Percentiles rank a stretch among this genome's conserved stretches.
Evolutionary conservation across 2,329 filamentous ascomycete species (phyloP).

Genomic region (Laburnicola sp.): DNA sequence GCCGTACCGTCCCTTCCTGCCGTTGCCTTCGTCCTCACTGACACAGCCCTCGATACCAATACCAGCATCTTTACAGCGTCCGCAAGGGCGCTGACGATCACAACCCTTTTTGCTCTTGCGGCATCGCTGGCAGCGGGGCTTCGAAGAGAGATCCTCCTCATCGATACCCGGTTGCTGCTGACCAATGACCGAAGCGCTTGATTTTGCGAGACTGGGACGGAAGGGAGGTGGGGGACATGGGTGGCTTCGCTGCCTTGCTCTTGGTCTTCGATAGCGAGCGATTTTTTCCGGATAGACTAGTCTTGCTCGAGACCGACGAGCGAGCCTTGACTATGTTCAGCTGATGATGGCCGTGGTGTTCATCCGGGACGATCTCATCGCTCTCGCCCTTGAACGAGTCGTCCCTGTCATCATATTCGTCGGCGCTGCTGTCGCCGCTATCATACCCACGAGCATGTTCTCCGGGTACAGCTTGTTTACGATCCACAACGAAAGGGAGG

Average conservation of each 20-base stretch:
- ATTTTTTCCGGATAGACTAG: constrained; percentile 45
- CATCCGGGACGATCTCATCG: constrained; percentile 50
- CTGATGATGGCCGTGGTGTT: constrained; percentile 49
- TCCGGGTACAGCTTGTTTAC: constrained; percentile 19
- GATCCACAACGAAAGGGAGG: constrained; percentile 33
- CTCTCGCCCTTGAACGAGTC: constrained; percentile 58
- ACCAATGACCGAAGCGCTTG: constrained; percentile 69
- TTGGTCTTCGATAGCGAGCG: constrained; percentile 57
- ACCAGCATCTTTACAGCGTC: constrained; percentile 92
- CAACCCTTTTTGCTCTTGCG: constrained; percentile 99
- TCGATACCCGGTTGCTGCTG: constrained; percentile 66
- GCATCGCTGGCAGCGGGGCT: constrained; percentile 96
- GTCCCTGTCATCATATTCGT: constrained; percentile 59
- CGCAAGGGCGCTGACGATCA: constrained; percentile 92
- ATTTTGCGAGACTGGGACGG: constrained; percentile 74
- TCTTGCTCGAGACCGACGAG: constrained; percentile 45
- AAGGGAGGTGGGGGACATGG: constrained; percentile 63
- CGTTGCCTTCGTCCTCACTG: constrained; percentile 97
- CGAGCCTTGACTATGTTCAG: constrained; percentile 39
- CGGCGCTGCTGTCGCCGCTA: constrained; percentile 61
- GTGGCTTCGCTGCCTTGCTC: constrained; percentile 50
- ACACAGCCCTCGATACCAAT: constrained; percentile 92
- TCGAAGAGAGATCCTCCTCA: constrained; percentile 89
- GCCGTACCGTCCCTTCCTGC: constrained; percentile 88
- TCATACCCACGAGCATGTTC: constrained; percentile 53